These are phyloP conservation scores for Tolypocladium ovalisporum DNA, from an alignment of 2,329 filamentous ascomycete species.

Conservation along the genomic window DNA sequence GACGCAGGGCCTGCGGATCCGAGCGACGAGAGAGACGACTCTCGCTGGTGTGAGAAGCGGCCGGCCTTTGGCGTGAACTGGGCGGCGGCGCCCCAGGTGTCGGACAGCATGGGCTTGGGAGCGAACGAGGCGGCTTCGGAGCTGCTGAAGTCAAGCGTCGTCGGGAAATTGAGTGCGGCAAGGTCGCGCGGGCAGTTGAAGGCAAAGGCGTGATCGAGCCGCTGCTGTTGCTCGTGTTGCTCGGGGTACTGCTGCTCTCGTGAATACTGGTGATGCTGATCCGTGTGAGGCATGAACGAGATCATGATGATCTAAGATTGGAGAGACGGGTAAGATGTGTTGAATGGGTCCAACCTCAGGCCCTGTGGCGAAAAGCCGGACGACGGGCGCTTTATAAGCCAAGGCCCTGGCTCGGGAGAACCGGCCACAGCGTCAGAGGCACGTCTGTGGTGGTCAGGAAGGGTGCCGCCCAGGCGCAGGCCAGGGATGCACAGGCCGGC, in stretches of 20 bases:
- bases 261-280: neutral
- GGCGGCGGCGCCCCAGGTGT: slow-evolving; percentile 26
- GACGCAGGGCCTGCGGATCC: slow-evolving; percentile 50
- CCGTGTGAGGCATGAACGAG: neutral
- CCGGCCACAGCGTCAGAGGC: slow-evolving; percentile 2
- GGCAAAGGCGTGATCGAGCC: neutral
- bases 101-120: slow-evolving; percentile 27
- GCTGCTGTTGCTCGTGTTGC: neutral
- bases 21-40: slow-evolving; percentile 50
- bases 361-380: slow-evolving; percentile 1
- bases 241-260: neutral
- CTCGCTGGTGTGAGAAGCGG: slow-evolving; percentile 41
- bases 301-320: slow-evolving; percentile 2
- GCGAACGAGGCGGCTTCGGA: neutral
- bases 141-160: neutral
- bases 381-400: slow-evolving; percentile 1
- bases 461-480: neutral
- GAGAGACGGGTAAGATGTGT: neutral
- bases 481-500: neutral
- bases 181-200: neutral
- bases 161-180: neutral
- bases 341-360: neutral
- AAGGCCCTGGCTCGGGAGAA: neutral
- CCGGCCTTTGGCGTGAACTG: slow-evolving; percentile 27
- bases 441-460: neutral